A percentile compares a stretch with the other conserved stretches of the same genome.
Evolutionary conservation across 345 rosid species (phyloP).

Genomic region (Acer saccharum): DNA sequence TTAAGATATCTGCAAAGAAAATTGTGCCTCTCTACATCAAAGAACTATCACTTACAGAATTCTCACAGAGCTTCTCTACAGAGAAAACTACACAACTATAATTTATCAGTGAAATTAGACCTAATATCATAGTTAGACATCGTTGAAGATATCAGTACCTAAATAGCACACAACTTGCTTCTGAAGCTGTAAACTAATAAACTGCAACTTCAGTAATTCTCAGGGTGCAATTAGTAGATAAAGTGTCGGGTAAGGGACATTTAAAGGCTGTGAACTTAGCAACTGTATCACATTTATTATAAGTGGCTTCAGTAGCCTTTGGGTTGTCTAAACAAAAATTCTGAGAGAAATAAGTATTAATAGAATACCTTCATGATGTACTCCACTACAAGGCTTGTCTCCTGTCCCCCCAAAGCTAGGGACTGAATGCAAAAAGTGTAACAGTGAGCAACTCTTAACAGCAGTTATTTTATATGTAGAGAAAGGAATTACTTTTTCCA

Average conservation of each 20-base stretch:
- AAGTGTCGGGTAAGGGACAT: not conserved
- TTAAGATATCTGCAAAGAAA: not conserved
- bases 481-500: constrained; percentile 2
- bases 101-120: not conserved
- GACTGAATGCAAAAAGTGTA: constrained; percentile 45
- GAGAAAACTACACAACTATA: not conserved
- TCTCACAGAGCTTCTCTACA: not conserved
- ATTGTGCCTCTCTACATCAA: not conserved
- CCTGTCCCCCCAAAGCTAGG: constrained; percentile 83
- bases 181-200: not conserved
- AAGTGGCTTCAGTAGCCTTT: not conserved
- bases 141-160: too few relatives aligned
- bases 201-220: constrained; percentile 1
- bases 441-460: constrained; percentile 17
- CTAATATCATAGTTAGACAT: not conserved
- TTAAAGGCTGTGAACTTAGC: not conserved
- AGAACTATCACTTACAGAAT: not conserved
- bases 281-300: not conserved
- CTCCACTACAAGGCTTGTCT: constrained; percentile 85
- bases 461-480: not conserved
- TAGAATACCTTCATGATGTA: constrained; percentile 90
- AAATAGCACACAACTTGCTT: not conserved
- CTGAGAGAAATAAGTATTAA: constrained; percentile 17
- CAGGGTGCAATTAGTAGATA: not conserved
- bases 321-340: not conserved